Evolutionary conservation across 225 moss, liverwort and hornwort species (phyloP).

Genomic region (Antitrichia curtipendula): DNA sequence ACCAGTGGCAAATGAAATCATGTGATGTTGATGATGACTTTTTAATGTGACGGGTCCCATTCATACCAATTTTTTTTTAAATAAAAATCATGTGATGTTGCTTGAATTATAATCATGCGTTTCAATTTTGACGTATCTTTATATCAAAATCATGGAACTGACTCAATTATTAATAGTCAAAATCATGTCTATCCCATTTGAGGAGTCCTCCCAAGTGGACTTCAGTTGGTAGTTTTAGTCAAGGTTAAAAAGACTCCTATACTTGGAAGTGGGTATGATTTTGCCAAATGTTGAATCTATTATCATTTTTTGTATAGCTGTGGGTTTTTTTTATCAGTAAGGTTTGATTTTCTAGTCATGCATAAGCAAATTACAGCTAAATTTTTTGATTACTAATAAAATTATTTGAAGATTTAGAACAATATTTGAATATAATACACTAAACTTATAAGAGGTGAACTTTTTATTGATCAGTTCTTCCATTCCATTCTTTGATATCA

Average conservation of each 20-base stretch:
- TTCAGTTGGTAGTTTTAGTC: too few species aligned
- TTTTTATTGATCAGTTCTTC: not conserved
- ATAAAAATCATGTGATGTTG: not conserved
- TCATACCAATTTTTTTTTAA: not conserved
- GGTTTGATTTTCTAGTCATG: rapidly evolving
- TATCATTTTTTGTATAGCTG: rapidly evolving
- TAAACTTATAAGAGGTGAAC: not conserved
- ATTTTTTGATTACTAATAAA: not conserved
- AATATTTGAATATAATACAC: rapidly evolving
- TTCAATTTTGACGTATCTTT: not conserved
- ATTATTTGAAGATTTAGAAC: not conserved
- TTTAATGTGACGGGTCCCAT: rapidly evolving
- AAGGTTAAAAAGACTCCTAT: rapidly evolving
- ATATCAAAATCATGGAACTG: not conserved
- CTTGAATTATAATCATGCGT: not conserved
- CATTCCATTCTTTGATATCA: not conserved
- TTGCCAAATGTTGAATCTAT: not conserved
- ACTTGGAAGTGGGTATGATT: too few species aligned
- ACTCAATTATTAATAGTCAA: too few species aligned
- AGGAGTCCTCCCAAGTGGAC: not conserved
- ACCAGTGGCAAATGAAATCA: not conserved
- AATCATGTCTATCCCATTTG: not conserved
- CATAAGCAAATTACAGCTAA: not conserved
- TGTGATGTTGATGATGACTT: not conserved
- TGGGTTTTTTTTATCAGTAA: not conserved